Evolutionary conservation across 331 rosid genomes (phyloP), one percentile per base, ranked within the genome.

Genomic region (Quercus phellos): DNA sequence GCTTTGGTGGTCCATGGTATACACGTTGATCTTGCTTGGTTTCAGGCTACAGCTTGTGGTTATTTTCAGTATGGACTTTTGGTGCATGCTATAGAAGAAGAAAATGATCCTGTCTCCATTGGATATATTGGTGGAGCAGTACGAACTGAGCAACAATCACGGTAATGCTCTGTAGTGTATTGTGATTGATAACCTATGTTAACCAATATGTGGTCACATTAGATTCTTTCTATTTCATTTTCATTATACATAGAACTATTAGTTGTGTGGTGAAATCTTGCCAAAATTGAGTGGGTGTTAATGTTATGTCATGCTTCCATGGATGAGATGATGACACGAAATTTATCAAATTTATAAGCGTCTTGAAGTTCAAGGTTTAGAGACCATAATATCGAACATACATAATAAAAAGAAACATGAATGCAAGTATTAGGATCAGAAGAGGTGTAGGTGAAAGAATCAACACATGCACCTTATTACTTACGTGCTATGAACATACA

Each of bases 1-100:
- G 96, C 93, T 4, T 82, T 95, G 77, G 89, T 80, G 77, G 83
- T 34, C 84, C 89, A 89, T 80, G 90, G 96, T 74, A 84, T 93
- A 50, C 84, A 82, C 43, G 93, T 93, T 78, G 97, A 91, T 79
- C 96, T 95, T 81, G 98, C 93, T 60, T 87, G 94, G 90, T 93
- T 90, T 88, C 98, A 93, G 87, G 98, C 94, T 63, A 88, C 96
- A 55, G 79, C 88, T 84, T 87, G 88, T 87, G 97, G 97, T 82
- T 95, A 91, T 90, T 88, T 88, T 79, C 97, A 95, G 80, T 95
- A 95, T 90, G 99, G 99, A 78, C 87, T 95, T 34, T 81, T 91
- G 78, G 85, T 93, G 74, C 81, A 83, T 88, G 81, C 98, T 74
- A 16, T 84, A 77, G 92, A 92, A 73, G 90, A 80, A 56, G 85